Percentiles rank a stretch among this genome's conserved stretches.
Conservation (phyloP, 2,329 filamentous ascomycete species). For the Alternaria longipes region DNA sequence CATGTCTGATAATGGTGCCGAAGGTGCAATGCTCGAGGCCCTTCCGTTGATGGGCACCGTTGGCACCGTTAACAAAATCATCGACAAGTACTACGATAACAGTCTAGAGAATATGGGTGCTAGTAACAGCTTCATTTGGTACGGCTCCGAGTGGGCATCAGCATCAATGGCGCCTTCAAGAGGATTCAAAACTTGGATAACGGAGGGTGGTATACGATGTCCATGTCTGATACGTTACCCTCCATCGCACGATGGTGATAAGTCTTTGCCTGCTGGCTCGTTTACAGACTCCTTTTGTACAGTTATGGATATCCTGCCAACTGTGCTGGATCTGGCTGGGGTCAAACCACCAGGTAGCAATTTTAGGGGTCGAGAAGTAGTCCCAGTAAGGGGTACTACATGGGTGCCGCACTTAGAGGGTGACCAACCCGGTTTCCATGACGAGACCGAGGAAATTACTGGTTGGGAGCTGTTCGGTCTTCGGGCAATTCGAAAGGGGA, state of each 20-base stretch:
- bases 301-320: slow-evolving; percentile 35
- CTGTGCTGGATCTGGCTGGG: too few species aligned
- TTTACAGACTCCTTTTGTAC: slow-evolving; percentile 40
- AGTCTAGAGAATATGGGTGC: slow-evolving; percentile 49
- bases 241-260: neutral
- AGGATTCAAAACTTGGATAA: slow-evolving; percentile 30
- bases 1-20: slow-evolving; percentile 53
- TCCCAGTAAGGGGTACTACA: too few species aligned
- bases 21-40: slow-evolving; percentile 45
- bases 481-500: neutral
- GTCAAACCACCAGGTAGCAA: too few species aligned
- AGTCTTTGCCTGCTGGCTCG: neutral
- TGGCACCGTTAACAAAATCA: slow-evolving; percentile 24
- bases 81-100: slow-evolving; percentile 52
- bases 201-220: slow-evolving; percentile 34
- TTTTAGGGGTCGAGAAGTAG: too few species aligned
- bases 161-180: slow-evolving; percentile 31
- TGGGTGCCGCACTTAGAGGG: too few species aligned
- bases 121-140: slow-evolving; percentile 50
- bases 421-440: too few species aligned
- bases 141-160: slow-evolving; percentile 47
- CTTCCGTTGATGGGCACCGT: slow-evolving; percentile 38
- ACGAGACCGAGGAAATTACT: slow-evolving; percentile 18
- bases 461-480: neutral
- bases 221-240: neutral